phyloP scores from a whole-genome alignment of 306 rosid genomes.

The Alnus glutinosa region DNA sequence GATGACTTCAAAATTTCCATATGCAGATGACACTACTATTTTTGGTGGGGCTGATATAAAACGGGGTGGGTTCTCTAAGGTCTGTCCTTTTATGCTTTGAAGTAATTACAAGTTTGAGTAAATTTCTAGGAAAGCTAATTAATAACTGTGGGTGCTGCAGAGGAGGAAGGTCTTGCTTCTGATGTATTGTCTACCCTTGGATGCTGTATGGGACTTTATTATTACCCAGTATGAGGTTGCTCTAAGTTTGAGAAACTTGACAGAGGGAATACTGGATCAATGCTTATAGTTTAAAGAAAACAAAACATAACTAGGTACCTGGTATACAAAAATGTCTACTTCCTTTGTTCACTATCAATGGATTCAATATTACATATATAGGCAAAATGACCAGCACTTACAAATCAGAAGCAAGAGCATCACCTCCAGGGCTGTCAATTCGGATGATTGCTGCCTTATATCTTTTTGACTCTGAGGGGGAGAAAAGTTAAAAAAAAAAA shows the following conservation, averaged over 20 bases:
- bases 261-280: not conserved
- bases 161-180: not conserved
- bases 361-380: conserved; percentile 16
- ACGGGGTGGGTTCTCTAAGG: not conserved
- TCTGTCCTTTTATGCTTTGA: not conserved
- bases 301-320: not conserved
- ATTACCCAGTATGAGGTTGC: not conserved
- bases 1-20: not conserved
- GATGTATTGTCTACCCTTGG: not conserved
- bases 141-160: not conserved
- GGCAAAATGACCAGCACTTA: conserved; percentile 59
- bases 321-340: not conserved
- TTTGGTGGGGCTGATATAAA: not conserved
- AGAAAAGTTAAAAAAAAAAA: conserved; percentile 24
- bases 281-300: not conserved
- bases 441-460: conserved; percentile 88
- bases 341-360: conserved; percentile 28
- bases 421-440: conserved; percentile 99
- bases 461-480: conserved; percentile 71
- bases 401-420: conserved; percentile 99
- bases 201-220: not conserved
- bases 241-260: not conserved
- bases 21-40: not conserved
- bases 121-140: not conserved
- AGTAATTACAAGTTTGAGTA: not conserved